Conservation (phyloP, 805 yeast species). For the Candida montana region DNA sequence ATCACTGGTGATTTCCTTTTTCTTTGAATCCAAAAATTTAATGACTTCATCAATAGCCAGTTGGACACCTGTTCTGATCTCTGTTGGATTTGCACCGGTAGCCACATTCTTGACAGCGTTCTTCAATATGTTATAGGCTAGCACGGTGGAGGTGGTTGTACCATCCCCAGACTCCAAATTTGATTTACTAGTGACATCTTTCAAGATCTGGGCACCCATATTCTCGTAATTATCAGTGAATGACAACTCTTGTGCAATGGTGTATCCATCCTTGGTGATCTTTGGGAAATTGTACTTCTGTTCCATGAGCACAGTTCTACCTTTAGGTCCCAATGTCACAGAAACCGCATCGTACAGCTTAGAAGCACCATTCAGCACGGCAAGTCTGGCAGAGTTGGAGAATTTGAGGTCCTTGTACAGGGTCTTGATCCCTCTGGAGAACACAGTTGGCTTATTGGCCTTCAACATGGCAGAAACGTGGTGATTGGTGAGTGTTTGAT, state of each 20-base stretch:
- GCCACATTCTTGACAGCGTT: conserved; percentile 96
- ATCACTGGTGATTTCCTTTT: conserved; percentile 88
- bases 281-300: conserved; percentile 96
- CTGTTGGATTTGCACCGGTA: conserved; percentile 99
- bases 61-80: conserved; percentile 93
- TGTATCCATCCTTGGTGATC: conserved; percentile 98
- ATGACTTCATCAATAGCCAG: conserved; percentile 94
- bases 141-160: conserved; percentile 94
- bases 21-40: conserved; percentile 73
- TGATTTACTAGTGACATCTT: conserved; percentile 96
- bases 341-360: conserved; percentile 94
- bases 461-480: conserved; percentile 1
- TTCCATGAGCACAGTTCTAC: conserved; percentile 94
- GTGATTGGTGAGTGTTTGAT: background rate
- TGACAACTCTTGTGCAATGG: conserved; percentile 84
- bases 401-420: conserved; percentile 88
- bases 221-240: conserved; percentile 90
- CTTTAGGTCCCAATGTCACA: conserved; percentile 96
- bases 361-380: conserved; percentile 89
- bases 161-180: conserved; percentile 99
- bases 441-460: conserved; percentile 2
- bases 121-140: conserved; percentile 92
- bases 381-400: conserved; percentile 97
- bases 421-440: conserved; percentile 20
- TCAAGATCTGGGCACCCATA: conserved; percentile 91